A percentile compares a stretch with the other conserved stretches of the same genome.
These are phyloP conservation scores for Tubosaeta sp. DNA, from an alignment of 768 basidiomycete genomes.

Conservation along the genomic window DNA sequence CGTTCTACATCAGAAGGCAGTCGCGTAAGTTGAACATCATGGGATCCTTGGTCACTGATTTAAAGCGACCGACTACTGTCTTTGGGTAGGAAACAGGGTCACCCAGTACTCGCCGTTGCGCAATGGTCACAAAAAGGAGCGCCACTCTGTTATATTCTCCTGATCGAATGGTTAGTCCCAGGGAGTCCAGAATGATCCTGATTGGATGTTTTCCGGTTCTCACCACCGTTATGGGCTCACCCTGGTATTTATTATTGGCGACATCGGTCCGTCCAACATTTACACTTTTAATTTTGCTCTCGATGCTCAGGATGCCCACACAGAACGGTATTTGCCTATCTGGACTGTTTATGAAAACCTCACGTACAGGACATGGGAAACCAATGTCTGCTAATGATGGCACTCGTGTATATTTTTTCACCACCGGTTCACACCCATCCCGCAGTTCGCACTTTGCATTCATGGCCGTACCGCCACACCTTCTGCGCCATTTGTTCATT, in stretches of 20 bases:
- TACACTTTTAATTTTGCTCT: no score
- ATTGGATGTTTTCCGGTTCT: no score
- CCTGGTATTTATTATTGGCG: no score
- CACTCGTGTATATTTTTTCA: neutral
- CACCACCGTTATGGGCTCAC: no score
- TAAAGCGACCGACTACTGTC: neutral
- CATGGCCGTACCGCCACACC: neutral
- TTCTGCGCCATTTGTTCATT: neutral
- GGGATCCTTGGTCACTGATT: neutral
- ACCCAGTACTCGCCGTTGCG: no score
- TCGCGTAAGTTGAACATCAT: neutral
- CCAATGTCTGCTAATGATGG: neutral
- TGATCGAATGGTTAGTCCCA: no score
- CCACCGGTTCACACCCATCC: neutral
- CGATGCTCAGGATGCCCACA: no score
- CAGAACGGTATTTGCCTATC: no score
- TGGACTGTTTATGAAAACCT: neutral
- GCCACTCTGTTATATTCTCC: no score
- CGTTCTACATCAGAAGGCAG: neutral
- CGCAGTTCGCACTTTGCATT: neutral
- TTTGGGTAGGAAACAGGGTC: neutral
- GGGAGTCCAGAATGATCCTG: no score
- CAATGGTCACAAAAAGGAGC: no score
- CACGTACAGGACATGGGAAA: neutral
- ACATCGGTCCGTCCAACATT: no score